Evolutionary conservation across 169 alveolate species (phyloP).

Genomic region (Plasmodium gonderi): DNA sequence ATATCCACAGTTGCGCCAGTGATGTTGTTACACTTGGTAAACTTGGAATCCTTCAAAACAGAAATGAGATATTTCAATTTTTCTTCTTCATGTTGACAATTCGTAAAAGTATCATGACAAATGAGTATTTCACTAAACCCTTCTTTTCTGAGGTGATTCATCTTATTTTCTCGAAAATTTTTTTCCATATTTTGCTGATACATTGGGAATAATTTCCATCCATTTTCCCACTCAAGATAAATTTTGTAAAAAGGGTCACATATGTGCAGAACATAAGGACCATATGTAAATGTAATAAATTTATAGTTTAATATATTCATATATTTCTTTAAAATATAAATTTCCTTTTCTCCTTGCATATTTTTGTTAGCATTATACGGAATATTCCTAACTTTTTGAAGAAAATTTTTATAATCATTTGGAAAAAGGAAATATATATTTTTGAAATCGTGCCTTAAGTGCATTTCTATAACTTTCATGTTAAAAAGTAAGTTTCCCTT

Average conservation of each 20-base stretch:
- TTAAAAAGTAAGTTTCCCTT: conserved; percentile 23
- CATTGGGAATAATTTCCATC: conserved; percentile 65
- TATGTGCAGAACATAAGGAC: conserved; percentile 61
- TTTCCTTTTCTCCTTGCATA: conserved; percentile 71
- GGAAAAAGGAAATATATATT: conserved; percentile 65
- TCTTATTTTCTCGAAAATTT: conserved; percentile 41
- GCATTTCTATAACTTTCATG: conserved; percentile 64
- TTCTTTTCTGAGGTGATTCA: conserved; percentile 34
- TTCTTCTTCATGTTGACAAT: conserved; percentile 47
- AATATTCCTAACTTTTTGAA: conserved; percentile 24
- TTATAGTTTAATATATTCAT: conserved; percentile 54
- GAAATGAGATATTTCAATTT: conserved; percentile 40
- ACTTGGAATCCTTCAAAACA: conserved; percentile 16
- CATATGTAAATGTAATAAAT: conserved; percentile 62
- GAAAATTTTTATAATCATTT: conserved; percentile 52
- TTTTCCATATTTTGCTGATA: conserved; percentile 40
- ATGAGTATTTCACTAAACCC: conserved; percentile 44
- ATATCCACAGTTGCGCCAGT: background rate
- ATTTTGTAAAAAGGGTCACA: conserved; percentile 72
- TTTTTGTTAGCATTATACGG: conserved; percentile 47
- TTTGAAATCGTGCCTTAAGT: conserved; percentile 50
- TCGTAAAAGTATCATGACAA: conserved; percentile 54
- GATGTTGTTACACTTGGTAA: conserved; percentile 9
- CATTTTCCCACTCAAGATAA: conserved; percentile 36
- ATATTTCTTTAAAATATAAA: conserved; percentile 69